Evolutionary conservation across 192 early-diverging fungal species (phyloP).

Genomic region (Entomortierella parvispora): DNA sequence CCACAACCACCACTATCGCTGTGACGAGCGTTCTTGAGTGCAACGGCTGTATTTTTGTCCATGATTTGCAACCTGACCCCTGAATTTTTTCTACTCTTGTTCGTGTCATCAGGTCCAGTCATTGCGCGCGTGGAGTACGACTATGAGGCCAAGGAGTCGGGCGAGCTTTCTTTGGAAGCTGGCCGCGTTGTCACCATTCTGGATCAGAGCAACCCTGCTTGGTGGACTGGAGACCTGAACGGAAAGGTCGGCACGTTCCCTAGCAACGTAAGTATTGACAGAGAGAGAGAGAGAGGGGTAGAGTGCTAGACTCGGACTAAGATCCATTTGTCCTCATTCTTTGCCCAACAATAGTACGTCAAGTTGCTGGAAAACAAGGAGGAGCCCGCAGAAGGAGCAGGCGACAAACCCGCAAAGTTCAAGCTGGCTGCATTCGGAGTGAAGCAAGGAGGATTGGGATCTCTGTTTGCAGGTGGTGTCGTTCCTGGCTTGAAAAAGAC

Average conservation of each 20-base stretch:
- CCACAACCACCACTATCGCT: too few species aligned
- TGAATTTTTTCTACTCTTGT: too few species aligned
- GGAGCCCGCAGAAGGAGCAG: slow-evolving; percentile 8
- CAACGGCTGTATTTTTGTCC: neutral
- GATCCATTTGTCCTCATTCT: neutral
- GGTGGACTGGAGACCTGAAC: slow-evolving; percentile 75
- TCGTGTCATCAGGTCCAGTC: slow-evolving; percentile 44
- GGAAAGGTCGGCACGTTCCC: slow-evolving; percentile 78
- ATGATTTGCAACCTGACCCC: neutral
- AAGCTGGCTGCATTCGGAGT: slow-evolving; percentile 82
- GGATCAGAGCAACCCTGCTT: slow-evolving; percentile 67
- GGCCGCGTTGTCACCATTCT: slow-evolving; percentile 77
- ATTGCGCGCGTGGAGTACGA: slow-evolving; percentile 76
- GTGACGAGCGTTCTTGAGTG: too few species aligned
- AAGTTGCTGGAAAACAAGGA: slow-evolving; percentile 50
- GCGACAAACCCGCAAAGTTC: slow-evolving; percentile 56
- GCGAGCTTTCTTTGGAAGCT: slow-evolving; percentile 72
- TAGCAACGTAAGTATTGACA: slow-evolving; percentile 54
- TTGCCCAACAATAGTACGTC: slow-evolving; percentile 41
- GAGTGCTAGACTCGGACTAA: neutral
- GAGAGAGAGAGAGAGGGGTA: neutral
- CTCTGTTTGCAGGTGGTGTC: slow-evolving; percentile 76
- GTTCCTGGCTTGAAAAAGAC: slow-evolving; percentile 75
- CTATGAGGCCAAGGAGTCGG: slow-evolving; percentile 72
- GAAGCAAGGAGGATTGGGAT: slow-evolving; percentile 81